phyloP scores from a whole-genome alignment of 306 rosid genomes.

The Fragaria iinumae region DNA sequence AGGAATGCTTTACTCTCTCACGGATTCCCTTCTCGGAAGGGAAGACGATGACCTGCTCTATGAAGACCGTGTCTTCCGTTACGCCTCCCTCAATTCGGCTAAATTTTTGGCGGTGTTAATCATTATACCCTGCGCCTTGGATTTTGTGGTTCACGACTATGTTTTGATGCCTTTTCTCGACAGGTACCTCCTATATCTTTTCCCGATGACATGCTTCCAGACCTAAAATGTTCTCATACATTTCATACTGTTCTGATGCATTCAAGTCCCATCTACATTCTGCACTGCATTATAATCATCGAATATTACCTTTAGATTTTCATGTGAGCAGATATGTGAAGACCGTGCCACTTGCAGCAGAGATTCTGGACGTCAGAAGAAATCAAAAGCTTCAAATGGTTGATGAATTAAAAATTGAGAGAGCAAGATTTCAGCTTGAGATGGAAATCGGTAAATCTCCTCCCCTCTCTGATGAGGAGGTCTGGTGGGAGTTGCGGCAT shows the following conservation, averaged over 20 bases:
- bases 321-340: constrained; percentile 76
- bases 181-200: constrained; percentile 44
- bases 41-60: constrained; percentile 71
- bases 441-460: constrained; percentile 93
- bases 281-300: not conserved
- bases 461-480: constrained; percentile 83
- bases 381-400: constrained; percentile 79
- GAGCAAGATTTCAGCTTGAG: constrained; percentile 73
- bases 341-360: constrained; percentile 93
- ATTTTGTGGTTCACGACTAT: constrained; percentile 90
- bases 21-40: constrained; percentile 47
- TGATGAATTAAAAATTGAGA: constrained; percentile 62
- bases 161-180: constrained; percentile 92
- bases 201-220: not conserved
- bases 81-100: constrained; percentile 88
- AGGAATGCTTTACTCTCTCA: constrained; percentile 54
- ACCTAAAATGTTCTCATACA: not conserved
- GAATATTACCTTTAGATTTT: not conserved
- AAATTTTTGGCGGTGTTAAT: constrained; percentile 77
- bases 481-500: constrained; percentile 79
- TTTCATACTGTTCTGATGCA: not conserved
- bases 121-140: constrained; percentile 83
- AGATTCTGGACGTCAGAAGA: constrained; percentile 90
- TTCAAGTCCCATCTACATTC: not conserved
- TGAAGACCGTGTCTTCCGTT: constrained; percentile 88